Evolutionary conservation across 768 basidiomycete genomes (phyloP), one percentile per base, ranked within the genome.

Genomic region (Mycena olivaceomarginata): DNA sequence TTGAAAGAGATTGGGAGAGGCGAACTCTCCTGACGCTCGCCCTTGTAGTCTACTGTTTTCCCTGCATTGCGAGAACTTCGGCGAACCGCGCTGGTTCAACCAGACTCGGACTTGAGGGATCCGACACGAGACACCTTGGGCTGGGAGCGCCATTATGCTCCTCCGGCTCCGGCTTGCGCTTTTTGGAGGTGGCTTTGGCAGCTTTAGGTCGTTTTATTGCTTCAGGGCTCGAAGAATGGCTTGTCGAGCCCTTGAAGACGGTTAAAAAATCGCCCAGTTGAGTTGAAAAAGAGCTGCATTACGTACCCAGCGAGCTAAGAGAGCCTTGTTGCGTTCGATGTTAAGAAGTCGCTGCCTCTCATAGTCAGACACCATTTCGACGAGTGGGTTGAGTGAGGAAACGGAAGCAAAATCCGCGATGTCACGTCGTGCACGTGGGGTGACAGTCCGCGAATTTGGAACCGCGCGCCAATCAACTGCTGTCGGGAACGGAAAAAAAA

Each of bases 11-110:
- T 78, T 20, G 89, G 88, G 18, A 84, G 80, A 2, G 86, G 85
- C 2, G 81, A 82, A 12, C 81, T 83, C 60, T 78, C 83, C 40
- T 80, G 82, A 39, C 85, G 86, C 76, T 93, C 91, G 31, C 83
- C 85, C 5, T 82, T 88, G 82, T 94, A 93, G 83, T 94, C 88
- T 4, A 92, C 82, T 16, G 81, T 84, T 79, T 92, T 94, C 1
- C 92, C 93, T 5, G 89, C 86, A 77, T 93, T 93, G 66, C 96
- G 90, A 59, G 90, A 86, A 82, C 95, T 96, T 67, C 96, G 88
- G n/a, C 96, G 91, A 70, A 88, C 80, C 12, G 57, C 7, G 6
- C 70, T 22, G 9, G 67, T 10, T 9, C 53, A 64, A 13, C 87
- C 87, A 8, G 80, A 72, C 45, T 80, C 78, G 37, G 78, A 76